Conservation (phyloP, 306 rosid genomes). For the Ormosia emarginata region DNA sequence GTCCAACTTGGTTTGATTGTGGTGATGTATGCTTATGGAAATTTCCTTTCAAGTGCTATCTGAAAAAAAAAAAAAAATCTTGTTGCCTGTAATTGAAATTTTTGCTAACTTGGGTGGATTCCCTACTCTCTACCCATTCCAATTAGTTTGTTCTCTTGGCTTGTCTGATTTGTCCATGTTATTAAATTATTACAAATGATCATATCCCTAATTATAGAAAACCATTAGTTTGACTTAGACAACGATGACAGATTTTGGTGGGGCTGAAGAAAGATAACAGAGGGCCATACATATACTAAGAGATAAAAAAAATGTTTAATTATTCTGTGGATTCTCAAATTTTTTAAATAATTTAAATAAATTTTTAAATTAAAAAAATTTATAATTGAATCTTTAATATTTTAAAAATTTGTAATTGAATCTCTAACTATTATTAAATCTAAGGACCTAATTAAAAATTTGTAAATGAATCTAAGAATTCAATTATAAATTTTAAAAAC, state of each 20-base stretch:
- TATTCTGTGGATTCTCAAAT: too few relatives aligned
- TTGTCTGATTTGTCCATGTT: not conserved
- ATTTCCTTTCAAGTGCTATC: not conserved
- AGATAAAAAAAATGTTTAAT: not conserved
- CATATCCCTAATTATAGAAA: not conserved
- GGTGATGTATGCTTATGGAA: not conserved
- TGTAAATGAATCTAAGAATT: too few relatives aligned
- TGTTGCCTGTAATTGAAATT: not conserved
- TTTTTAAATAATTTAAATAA: too few relatives aligned
- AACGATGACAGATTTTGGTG: not conserved
- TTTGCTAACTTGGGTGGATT: not conserved
- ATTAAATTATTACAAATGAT: not conserved
- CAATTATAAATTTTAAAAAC: too few relatives aligned
- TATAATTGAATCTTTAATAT: too few relatives aligned
- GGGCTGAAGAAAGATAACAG: not conserved
- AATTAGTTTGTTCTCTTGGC: not conserved
- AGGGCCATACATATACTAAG: not conserved
- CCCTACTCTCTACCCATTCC: not conserved
- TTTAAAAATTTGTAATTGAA: too few relatives aligned
- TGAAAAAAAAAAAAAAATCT: not conserved
- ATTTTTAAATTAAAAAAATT: too few relatives aligned
- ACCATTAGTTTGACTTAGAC: not conserved
- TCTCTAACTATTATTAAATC: too few relatives aligned
- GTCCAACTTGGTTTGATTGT: slow-evolving; percentile 1
- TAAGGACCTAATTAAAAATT: too few relatives aligned